Evolutionary conservation across 805 yeast genomes (phyloP), one percentile per base, ranked within the genome.

Genomic region (Tetrapisispora iriomotensis): DNA sequence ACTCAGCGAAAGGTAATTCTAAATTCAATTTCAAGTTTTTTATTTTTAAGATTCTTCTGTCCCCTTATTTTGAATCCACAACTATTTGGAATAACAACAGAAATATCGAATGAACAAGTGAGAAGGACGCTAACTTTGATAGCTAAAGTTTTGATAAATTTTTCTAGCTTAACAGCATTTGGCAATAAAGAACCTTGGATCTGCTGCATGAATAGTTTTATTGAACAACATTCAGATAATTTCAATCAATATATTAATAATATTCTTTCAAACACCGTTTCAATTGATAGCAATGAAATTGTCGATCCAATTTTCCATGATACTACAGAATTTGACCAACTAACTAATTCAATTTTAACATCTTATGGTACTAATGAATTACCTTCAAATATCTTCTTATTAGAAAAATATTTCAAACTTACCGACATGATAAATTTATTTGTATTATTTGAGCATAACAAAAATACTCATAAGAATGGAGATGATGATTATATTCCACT

Each of bases 11-110:
- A 21, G 25, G 29, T 28, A 7, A 71, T 86, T 0, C 65, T 81
- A 42, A 81, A 87, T 52, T 82, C 94, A 36, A 63, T 88, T 24
- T 74, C 92, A 17, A 87, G 95, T 1, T 83, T 92, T 51, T 64
- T 90, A 10, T 92, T 90, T 56, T 62, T 90, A 43, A 66, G 96
- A 43, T 84, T 80, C 58, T 73, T 87, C 46, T 87, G 96, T 51
- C 97, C 98, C 0, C 95, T 95, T 0, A 73, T 90, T 22, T 62
- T 92, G 53, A 88, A 86, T 51, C 98, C 98, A 0, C 86, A 85
- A 51, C 60, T 88, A 36, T 87, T 86, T 57, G 77, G 79, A 44
- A 65, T 92, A 36, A 74, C 85, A 0, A 70, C 74, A 37, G 68
- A 73, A 27, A 90, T 83, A 48, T 85, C 86, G 43, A 70, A 77